Evolutionary conservation across 129 eudicot species (phyloP).

Genomic region (Chrysanthemum lavandulifolium): DNA sequence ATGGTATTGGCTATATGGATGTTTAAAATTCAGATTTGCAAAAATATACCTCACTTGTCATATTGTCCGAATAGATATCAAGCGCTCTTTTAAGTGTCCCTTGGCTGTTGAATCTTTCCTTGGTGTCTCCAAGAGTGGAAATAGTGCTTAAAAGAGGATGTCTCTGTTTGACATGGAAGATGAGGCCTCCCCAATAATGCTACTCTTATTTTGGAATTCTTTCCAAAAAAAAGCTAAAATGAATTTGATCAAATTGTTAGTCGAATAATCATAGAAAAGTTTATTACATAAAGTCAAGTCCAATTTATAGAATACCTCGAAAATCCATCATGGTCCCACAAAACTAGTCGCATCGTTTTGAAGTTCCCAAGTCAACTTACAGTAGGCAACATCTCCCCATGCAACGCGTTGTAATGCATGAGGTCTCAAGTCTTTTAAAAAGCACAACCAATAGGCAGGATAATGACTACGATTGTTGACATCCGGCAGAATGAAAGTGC

Average conservation of each 20-base stretch:
- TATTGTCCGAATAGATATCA: too few relatives aligned
- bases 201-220: neutral
- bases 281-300: neutral
- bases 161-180: neutral
- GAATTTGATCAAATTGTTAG: neutral
- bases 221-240: neutral
- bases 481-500: neutral
- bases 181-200: neutral
- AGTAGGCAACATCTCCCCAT: neutral
- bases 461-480: neutral
- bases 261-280: neutral
- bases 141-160: neutral
- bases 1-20: too few relatives aligned
- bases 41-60: too few relatives aligned
- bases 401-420: neutral
- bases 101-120: neutral
- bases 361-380: neutral
- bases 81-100: too few relatives aligned
- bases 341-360: neutral
- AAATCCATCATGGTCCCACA: neutral
- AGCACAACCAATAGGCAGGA: too few relatives aligned
- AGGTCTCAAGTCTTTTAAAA: neutral
- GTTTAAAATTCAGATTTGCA: too few relatives aligned
- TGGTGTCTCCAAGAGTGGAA: neutral
- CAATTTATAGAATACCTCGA: conserved; percentile 12